Evolutionary conservation across 805 yeast genomes (phyloP).

Genomic region (Cyberlindnera japonica): DNA sequence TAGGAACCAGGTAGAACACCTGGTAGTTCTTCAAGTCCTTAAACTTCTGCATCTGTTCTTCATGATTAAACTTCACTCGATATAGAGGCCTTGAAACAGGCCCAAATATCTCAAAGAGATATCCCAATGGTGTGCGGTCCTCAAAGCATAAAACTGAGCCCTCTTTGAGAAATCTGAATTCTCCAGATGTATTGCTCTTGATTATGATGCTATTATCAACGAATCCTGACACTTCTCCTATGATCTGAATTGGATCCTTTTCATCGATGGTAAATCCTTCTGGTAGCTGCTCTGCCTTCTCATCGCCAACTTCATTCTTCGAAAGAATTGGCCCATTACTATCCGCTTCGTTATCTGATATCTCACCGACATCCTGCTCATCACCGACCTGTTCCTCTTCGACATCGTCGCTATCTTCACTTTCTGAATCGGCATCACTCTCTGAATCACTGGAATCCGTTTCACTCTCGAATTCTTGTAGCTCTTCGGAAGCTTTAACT

Average conservation of each 20-base stretch:
- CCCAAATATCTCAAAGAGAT: slow-evolving; percentile 86
- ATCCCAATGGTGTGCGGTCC: slow-evolving; percentile 68
- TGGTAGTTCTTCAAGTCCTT: slow-evolving; percentile 47
- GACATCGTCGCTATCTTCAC: slow-evolving; percentile 11
- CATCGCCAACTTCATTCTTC: slow-evolving; percentile 71
- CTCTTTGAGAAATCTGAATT: slow-evolving; percentile 76
- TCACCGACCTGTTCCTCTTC: slow-evolving; percentile 8
- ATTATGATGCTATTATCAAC: slow-evolving; percentile 73
- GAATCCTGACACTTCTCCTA: slow-evolving; percentile 66
- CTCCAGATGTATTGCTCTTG: slow-evolving; percentile 75
- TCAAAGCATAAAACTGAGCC: slow-evolving; percentile 76
- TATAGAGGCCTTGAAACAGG: slow-evolving; percentile 78
- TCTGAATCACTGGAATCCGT: slow-evolving; percentile 4
- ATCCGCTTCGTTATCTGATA: slow-evolving; percentile 18
- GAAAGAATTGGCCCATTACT: slow-evolving; percentile 61
- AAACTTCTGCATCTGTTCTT: slow-evolving; percentile 46
- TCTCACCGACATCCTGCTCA: slow-evolving; percentile 7
- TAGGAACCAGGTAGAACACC: slow-evolving; percentile 77
- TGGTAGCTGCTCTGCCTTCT: slow-evolving; percentile 64
- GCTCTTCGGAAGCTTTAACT: not conserved
- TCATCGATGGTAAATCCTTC: slow-evolving; percentile 55
- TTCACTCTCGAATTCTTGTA: not conserved
- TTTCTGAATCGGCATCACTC: slow-evolving; percentile 7
- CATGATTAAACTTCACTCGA: slow-evolving; percentile 60
- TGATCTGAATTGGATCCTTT: slow-evolving; percentile 61